Conservation (phyloP, 2,329 filamentous ascomycete genomes). For the Talaromyces sp. region DNA sequence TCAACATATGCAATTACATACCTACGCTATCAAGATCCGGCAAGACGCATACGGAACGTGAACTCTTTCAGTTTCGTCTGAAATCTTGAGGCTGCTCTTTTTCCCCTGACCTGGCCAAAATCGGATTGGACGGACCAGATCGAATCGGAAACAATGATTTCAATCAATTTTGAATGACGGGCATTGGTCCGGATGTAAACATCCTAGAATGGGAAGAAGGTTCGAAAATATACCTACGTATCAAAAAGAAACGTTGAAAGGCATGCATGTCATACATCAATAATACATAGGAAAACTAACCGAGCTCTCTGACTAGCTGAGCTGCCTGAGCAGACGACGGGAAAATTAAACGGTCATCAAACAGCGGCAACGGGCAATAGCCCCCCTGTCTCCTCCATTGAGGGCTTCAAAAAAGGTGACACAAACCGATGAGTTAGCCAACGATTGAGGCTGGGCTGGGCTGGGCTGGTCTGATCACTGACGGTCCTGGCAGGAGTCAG, state of each 20-base stretch:
- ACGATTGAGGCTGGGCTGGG: neutral
- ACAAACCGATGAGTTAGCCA: conserved; percentile 6
- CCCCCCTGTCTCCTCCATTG: neutral
- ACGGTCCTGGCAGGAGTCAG: neutral
- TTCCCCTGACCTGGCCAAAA: neutral
- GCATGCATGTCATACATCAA: conserved; percentile 1
- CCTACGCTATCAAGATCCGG: neutral
- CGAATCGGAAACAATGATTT: neutral
- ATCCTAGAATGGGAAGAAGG: conserved; percentile 1
- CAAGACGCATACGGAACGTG: neutral
- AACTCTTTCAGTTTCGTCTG: conserved; percentile 1
- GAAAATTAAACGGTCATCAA: neutral
- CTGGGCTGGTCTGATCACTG: neutral
- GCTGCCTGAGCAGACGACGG: neutral
- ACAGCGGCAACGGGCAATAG: neutral
- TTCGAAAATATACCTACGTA: neutral
- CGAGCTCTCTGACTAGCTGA: neutral
- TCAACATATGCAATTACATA: neutral
- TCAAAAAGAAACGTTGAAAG: neutral
- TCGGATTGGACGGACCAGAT: neutral
- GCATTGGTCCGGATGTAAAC: conserved; percentile 12
- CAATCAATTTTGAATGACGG: neutral
- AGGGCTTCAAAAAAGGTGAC: neutral
- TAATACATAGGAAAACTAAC: neutral
- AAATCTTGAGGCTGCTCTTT: neutral